phyloP scores from a whole-genome alignment of 2,329 filamentous ascomycete species.

The Stagonosporopsis cucurbitacearum region DNA sequence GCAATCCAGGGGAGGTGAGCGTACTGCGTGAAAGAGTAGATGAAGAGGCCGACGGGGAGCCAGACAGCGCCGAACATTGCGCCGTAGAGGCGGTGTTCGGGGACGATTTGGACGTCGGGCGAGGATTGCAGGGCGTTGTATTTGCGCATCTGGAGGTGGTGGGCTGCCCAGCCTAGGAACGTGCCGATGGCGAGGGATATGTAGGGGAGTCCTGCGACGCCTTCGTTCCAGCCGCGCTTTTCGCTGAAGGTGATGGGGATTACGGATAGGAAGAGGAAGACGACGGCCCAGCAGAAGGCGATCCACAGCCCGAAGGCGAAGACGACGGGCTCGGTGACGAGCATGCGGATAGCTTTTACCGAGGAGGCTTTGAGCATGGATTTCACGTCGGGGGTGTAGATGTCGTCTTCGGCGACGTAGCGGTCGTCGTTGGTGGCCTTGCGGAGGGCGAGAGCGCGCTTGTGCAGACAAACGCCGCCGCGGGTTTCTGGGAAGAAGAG shows the following conservation, averaged over 20 bases:
- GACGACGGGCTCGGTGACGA: slow-evolving; percentile 58
- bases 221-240: slow-evolving; percentile 61
- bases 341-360: slow-evolving; percentile 60
- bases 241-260: slow-evolving; percentile 52
- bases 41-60: slow-evolving; percentile 46
- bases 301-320: slow-evolving; percentile 61
- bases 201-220: slow-evolving; percentile 58
- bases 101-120: slow-evolving; percentile 46
- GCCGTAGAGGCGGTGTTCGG: slow-evolving; percentile 43
- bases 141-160: slow-evolving; percentile 60
- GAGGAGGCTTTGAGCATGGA: slow-evolving; percentile 56
- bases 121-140: slow-evolving; percentile 53
- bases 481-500: slow-evolving; percentile 51
- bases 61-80: slow-evolving; percentile 42
- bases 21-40: slow-evolving; percentile 63
- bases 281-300: slow-evolving; percentile 60
- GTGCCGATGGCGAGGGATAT: slow-evolving; percentile 59
- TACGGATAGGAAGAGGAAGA: slow-evolving; percentile 60
- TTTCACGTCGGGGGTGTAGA: slow-evolving; percentile 58
- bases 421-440: slow-evolving; percentile 57
- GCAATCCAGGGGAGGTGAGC: slow-evolving; percentile 57
- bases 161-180: slow-evolving; percentile 56
- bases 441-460: slow-evolving; percentile 58
- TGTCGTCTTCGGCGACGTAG: slow-evolving; percentile 59
- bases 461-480: slow-evolving; percentile 56